These are phyloP conservation scores for Yamagishiella unicocca DNA, from an alignment of 139 green algal species.

Conservation along the genomic window DNA sequence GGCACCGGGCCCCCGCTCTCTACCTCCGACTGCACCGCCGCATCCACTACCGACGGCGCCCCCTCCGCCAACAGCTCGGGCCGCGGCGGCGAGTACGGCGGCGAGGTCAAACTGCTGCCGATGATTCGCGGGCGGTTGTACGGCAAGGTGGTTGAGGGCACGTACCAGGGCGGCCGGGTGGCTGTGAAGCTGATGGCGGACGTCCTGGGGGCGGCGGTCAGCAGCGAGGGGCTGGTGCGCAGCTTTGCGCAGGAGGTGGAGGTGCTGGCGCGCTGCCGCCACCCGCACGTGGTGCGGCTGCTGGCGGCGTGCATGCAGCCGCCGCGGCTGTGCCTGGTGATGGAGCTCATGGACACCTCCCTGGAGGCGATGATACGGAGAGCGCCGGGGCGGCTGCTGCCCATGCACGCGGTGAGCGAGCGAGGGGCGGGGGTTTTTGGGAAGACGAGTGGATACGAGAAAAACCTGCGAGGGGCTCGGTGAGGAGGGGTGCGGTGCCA, in stretches of 20 bases:
- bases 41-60: too few relatives aligned
- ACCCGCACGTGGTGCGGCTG: conserved; percentile 12
- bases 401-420: not conserved
- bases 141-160: conserved; percentile 16
- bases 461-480: too few relatives aligned
- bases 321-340: conserved; percentile 8
- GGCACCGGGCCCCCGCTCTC: too few relatives aligned
- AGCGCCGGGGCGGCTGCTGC: conserved; percentile 5
- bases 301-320: not conserved
- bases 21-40: too few relatives aligned
- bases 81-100: not conserved
- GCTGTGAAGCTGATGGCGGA: conserved; percentile 2
- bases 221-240: not conserved
- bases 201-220: not conserved
- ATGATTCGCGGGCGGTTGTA: not conserved
- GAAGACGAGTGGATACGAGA: too few relatives aligned
- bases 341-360: conserved; percentile 17
- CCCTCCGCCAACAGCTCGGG: not conserved
- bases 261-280: conserved; percentile 9
- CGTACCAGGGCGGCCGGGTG: not conserved
- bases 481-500: too few relatives aligned
- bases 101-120: not conserved
- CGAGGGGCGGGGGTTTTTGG: too few relatives aligned
- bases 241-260: conserved; percentile 5
- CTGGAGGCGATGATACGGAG: not conserved